A percentile compares a stretch with the other conserved stretches of the same genome.
Evolutionary conservation across 805 yeast genomes (phyloP).

Genomic region (Tetrapisispora iriomotensis): DNA sequence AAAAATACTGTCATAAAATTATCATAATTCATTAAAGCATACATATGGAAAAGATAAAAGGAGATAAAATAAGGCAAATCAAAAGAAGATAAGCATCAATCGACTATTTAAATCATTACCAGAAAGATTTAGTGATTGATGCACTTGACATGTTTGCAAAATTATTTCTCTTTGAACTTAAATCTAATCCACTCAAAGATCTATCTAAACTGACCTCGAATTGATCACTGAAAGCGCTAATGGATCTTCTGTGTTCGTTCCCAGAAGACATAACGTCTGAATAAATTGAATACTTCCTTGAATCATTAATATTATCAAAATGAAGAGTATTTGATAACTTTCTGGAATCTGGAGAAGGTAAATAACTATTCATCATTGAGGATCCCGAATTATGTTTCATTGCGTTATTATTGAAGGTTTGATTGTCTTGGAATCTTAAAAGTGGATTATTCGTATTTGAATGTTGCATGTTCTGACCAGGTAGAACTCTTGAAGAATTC

Average conservation of each 20-base stretch:
- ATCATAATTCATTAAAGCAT: conserved; percentile 1
- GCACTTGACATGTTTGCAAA: neutral
- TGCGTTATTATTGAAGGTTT: neutral
- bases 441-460: conserved; percentile 21
- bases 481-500: conserved; percentile 21
- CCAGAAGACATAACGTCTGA: neutral
- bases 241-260: neutral
- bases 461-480: conserved; percentile 12
- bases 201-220: conserved; percentile 24
- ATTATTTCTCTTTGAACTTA: conserved; percentile 5
- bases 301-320: neutral
- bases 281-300: neutral
- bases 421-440: conserved; percentile 19
- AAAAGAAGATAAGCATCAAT: too few relatives aligned
- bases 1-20: neutral
- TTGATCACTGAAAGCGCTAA: conserved; percentile 13
- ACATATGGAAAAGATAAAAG: neutral
- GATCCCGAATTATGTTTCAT: neutral
- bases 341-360: neutral
- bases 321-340: neutral
- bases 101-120: conserved; percentile 1
- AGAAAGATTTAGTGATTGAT: neutral
- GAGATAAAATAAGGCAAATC: too few relatives aligned
- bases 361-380: neutral
- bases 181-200: conserved; percentile 26